These are phyloP conservation scores for Cutaneotrichosporon cutaneum DNA, from an alignment of 1,284 basidiomycete species.

Conservation along the genomic window DNA sequence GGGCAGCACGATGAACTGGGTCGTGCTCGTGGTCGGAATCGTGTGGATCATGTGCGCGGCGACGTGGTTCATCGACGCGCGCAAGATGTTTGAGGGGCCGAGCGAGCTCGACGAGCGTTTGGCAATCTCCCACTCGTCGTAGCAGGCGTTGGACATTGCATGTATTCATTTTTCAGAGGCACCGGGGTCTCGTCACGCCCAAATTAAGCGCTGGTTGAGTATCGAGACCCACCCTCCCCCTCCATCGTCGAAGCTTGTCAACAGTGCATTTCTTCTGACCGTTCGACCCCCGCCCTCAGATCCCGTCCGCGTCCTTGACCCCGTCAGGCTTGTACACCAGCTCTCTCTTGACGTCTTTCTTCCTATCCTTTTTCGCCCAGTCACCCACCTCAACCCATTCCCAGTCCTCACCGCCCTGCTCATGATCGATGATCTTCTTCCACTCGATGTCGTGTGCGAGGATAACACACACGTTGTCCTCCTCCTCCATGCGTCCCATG, in stretches of 20 bases:
- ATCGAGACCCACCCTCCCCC: too few species aligned
- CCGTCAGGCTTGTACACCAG: slow-evolving; percentile 15
- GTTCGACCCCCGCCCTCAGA: background rate
- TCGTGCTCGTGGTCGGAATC: slow-evolving; percentile 43
- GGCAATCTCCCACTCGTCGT: slow-evolving; percentile 1
- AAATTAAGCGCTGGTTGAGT: too few species aligned
- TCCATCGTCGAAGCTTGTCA: background rate
- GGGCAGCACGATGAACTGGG: slow-evolving; percentile 55
- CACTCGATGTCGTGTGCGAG: slow-evolving; percentile 27
- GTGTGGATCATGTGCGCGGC: slow-evolving; percentile 39
- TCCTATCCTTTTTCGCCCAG: slow-evolving; percentile 21
- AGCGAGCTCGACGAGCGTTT: slow-evolving; percentile 7
- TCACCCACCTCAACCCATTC: slow-evolving; percentile 19
- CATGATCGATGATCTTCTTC: slow-evolving; percentile 19
- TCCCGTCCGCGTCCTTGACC: slow-evolving; percentile 5
- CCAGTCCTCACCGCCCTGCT: slow-evolving; percentile 21
- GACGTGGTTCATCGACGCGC: slow-evolving; percentile 49
- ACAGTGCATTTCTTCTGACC: background rate
- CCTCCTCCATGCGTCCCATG: slow-evolving; percentile 28
- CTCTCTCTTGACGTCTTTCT: slow-evolving; percentile 16
- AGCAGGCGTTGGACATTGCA: background rate
- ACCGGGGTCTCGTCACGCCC: too few species aligned
- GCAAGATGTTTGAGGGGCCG: slow-evolving; percentile 50
- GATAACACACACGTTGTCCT: slow-evolving; percentile 20
- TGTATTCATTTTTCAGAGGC: too few species aligned